Evolutionary conservation across 129 eudicot species (phyloP).

Genomic region (Helianthus tuberosus): DNA sequence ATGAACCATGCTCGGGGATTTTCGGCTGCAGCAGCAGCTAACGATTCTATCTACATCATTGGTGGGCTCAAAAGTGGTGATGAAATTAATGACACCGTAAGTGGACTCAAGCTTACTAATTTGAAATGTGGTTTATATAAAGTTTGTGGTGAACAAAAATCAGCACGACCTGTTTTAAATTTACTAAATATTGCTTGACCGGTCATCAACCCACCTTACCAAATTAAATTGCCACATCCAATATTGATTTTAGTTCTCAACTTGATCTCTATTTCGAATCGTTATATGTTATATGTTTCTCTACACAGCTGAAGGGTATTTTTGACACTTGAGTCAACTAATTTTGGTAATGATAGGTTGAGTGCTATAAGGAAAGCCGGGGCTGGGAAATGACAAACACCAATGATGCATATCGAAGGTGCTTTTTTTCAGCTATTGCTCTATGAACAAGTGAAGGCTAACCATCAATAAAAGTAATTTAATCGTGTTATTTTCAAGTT

Average conservation of each 20-base stretch:
- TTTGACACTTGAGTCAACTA: not conserved
- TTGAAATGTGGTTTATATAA: not conserved
- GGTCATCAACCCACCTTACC: not conserved
- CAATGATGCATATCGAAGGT: slow-evolving; percentile 50
- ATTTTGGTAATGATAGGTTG: slow-evolving; percentile 53
- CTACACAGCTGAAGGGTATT: not conserved
- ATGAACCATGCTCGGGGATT: slow-evolving; percentile 69
- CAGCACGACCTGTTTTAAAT: not conserved
- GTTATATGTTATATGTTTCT: not conserved
- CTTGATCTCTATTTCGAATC: not conserved
- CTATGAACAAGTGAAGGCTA: slow-evolving; percentile 6
- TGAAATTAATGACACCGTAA: slow-evolving; percentile 53
- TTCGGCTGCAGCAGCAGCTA: slow-evolving; percentile 52
- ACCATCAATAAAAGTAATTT: no score
- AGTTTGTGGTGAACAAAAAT: not conserved
- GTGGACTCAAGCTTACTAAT: slow-evolving; percentile 12
- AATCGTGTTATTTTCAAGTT: not conserved
- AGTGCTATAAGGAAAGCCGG: slow-evolving; percentile 67
- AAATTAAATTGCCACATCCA: not conserved
- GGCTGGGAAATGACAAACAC: slow-evolving; percentile 59
- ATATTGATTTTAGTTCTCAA: not conserved
- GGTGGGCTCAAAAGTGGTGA: slow-evolving; percentile 58
- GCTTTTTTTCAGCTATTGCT: slow-evolving; percentile 65
- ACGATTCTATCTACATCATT: slow-evolving; percentile 54
- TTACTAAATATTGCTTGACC: not conserved